Base-by-base conservation (phyloP, 2,329 filamentous ascomycete genomes). In the Fusarium pseudoanthophilum region DNA sequence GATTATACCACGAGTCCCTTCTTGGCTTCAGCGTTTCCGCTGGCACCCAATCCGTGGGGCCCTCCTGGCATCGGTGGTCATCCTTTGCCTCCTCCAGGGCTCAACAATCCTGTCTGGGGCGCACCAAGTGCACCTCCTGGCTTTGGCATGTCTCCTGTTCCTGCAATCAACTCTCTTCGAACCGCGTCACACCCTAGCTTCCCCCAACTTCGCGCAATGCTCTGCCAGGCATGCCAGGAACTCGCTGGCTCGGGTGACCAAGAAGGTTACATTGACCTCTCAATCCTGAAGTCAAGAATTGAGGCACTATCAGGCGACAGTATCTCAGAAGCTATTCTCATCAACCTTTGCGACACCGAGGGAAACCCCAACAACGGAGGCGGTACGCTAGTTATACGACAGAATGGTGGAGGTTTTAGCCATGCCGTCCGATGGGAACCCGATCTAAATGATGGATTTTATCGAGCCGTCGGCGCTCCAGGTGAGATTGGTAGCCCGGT, bases 291-390 rank as follows among this genome's bases (percentile, higher is more conserved):
- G 75, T 88, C 92, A 15, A 87, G 89, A 61, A 86, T 93, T 36
- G 90, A 91, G 60, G 86, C 86, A 60, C 88, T 92, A 65, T 78
- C 79, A 11, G 80, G 79, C n/a, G 81, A 83, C 18, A 77, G 55
- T 58, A 77, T 82, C 37, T 77, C 86, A 73, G 81, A 90, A 85
- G 78, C 87, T 32, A 95, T 98, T 77, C 87, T 98, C 76, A 87
- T 95, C 43, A 91, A 93, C 64, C 92, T 97, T 66, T 96, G 93
- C 80, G 95, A 98, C 77, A 97, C 95, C 2, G 94, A 97, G 80
- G 96, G 96, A 64, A 97, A 92, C 77, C 80, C 85, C 5, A 90
- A 92, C 67, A 98, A 98, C 77, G 96, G 96, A 51, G 95, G 95
- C 49, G 96, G 96, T n/a, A 92, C 89, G 32, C 97, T 99, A 78